phyloP scores from a whole-genome alignment of 306 rosid species.

The Quercus robur region DNA sequence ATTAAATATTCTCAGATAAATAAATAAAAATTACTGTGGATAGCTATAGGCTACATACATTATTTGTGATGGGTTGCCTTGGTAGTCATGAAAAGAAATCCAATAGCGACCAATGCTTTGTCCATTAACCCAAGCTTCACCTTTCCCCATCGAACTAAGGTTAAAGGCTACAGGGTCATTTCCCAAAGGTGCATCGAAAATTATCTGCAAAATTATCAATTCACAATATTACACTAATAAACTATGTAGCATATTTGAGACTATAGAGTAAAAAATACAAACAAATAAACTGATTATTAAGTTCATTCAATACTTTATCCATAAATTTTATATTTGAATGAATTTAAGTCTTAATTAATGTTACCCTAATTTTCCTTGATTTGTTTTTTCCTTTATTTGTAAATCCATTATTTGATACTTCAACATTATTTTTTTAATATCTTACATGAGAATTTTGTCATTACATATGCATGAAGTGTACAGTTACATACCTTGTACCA shows the following conservation, averaged over 20 bases:
- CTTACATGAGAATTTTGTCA: too few relatives aligned
- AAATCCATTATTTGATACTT: too few relatives aligned
- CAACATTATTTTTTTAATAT: too few relatives aligned
- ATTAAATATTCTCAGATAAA: too few relatives aligned
- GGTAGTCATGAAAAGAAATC: constrained; percentile 48
- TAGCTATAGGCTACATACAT: constrained; percentile 33
- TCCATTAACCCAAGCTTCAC: constrained; percentile 66
- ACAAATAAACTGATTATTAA: too few relatives aligned
- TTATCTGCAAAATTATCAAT: constrained; percentile 26
- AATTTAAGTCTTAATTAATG: too few relatives aligned
- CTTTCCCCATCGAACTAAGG: constrained; percentile 72
- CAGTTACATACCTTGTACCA: constrained; percentile 59
- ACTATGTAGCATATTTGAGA: not conserved
- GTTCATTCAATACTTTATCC: too few relatives aligned
- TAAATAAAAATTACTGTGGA: too few relatives aligned
- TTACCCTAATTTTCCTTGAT: too few relatives aligned
- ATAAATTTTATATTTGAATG: too few relatives aligned
- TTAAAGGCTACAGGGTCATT: constrained; percentile 47
- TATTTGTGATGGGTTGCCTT: constrained; percentile 56
- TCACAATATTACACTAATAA: not conserved
- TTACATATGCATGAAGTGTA: not conserved
- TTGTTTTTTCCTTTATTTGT: too few relatives aligned
- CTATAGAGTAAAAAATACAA: too few relatives aligned
- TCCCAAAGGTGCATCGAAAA: constrained; percentile 53
- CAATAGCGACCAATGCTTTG: constrained; percentile 80